phyloP scores from a whole-genome alignment of 352 stramenopile species.

The Phytophthora melonis region DNA sequence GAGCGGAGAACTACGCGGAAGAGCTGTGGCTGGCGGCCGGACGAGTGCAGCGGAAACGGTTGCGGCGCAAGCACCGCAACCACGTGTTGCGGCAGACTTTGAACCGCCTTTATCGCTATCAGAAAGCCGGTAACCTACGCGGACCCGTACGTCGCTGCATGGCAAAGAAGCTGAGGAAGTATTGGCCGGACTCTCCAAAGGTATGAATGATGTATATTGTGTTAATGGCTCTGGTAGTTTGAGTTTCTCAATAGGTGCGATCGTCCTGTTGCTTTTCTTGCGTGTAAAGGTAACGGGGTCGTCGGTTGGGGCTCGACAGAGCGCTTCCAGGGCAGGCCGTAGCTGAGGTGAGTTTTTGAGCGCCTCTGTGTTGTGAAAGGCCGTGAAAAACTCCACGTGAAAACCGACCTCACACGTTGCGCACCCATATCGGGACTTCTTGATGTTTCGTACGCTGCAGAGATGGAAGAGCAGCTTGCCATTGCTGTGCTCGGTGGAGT shows the following conservation, averaged over 20 bases:
- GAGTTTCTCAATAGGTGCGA: background rate
- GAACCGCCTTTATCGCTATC: background rate
- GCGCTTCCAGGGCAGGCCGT: background rate
- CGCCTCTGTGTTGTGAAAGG: too few relatives aligned
- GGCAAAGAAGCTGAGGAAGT: background rate
- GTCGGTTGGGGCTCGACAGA: background rate
- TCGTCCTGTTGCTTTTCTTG: background rate
- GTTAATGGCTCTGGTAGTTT: background rate
- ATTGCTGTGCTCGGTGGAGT: background rate
- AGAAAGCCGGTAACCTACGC: background rate
- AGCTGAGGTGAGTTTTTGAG: too few relatives aligned
- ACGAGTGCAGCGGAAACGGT: too few relatives aligned
- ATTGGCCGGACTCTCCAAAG: background rate
- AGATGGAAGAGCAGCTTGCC: background rate
- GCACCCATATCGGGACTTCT: conserved; percentile 1
- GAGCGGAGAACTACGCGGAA: too few relatives aligned
- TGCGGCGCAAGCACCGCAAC: too few relatives aligned
- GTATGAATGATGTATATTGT: background rate
- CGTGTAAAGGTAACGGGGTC: background rate
- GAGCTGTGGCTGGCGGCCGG: too few relatives aligned
- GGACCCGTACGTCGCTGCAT: background rate
- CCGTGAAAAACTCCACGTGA: background rate
- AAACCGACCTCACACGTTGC: background rate
- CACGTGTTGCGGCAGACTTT: too few relatives aligned
- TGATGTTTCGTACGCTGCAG: background rate